Percentiles rank a stretch among this genome's conserved stretches.
Conservation (phyloP, 73 alveolate species). For the Durusdinium trenchii region DNA sequence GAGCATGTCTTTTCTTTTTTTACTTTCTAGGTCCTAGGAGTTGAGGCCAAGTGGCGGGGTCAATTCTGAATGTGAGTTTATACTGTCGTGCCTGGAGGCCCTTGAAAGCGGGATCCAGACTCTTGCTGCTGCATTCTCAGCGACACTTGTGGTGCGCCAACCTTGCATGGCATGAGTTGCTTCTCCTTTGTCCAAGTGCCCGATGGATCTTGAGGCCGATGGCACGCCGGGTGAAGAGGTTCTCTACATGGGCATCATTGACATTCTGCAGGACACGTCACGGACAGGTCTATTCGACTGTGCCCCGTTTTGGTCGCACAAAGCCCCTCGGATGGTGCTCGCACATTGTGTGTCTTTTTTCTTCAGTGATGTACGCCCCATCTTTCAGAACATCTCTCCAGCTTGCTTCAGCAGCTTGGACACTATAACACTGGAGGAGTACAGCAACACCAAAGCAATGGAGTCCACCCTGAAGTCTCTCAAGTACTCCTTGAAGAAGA, state of each 20-base stretch:
- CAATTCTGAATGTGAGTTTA: too few relatives aligned
- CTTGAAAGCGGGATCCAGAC: not conserved
- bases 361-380: not conserved
- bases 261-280: constrained; percentile 36
- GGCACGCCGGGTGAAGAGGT: constrained; percentile 22
- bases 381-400: not conserved
- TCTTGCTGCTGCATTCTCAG: not conserved
- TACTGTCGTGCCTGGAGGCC: not conserved
- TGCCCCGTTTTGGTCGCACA: too few relatives aligned
- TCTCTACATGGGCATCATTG: constrained; percentile 77
- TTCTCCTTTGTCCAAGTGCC: too few relatives aligned
- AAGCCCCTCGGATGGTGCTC: too few relatives aligned
- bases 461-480: constrained; percentile 24
- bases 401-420: not conserved
- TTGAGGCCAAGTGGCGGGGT: too few relatives aligned
- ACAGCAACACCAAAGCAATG: constrained; percentile 49
- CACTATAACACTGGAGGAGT: not conserved
- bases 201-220: constrained; percentile 14
- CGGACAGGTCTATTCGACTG: not conserved
- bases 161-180: too few relatives aligned
- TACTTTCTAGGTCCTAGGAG: too few relatives aligned
- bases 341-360: not conserved
- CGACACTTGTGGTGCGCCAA: too few relatives aligned
- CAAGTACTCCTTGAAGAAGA: constrained; percentile 43
- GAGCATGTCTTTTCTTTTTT: too few relatives aligned